Evolutionary conservation across 2,329 filamentous ascomycete species (phyloP), one percentile per base, ranked within the genome.

Genomic region (Beauveria medogensis): DNA sequence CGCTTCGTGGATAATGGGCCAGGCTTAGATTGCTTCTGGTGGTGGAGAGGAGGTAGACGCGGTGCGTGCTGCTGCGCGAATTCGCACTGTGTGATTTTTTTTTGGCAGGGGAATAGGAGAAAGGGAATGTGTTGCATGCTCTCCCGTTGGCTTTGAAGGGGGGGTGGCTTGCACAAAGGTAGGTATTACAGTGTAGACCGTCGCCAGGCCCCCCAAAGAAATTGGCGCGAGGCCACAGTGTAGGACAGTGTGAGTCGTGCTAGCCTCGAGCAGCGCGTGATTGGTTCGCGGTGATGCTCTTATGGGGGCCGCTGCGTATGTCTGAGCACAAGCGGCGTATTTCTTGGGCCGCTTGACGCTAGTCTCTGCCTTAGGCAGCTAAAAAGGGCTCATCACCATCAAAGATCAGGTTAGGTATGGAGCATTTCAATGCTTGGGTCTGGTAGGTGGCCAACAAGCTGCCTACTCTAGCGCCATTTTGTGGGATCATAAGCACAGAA

Each of bases 301-400:
- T 41, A 5, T 43, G 55, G 51, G 24, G 22, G 16, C 7, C 0
- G 1, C 5, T 10, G 58, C 58, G 58, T 60, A 60, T 2, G 18
- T 41, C 34, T 60, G 28, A 55, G 58, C 50, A 46, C 44, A 30
- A 43, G 3, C 51, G 28, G 58, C 51, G 58, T 50, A 60, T 18
- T 60, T 60, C n/a, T 14, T 40, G 44, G 58, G 28, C 58, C 58
- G 58, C 58, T 50, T 50, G 58, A 30, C 55, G 18, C 41, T 60
- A 54, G 30, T 60, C 22, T 54, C 40, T 54, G 58, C 58, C 58
- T 60, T 55, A 60, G 58, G 58, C 58, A 60, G 40, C 58, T 22
- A 60, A 40, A 59, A 51, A 59, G 7, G n/a, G 16, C 18, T n/a
- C 55, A 58, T 37, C 12, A 18, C 10, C 18, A 18, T n/a, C 20